phyloP scores from a whole-genome alignment of 257 asterid genomes.

The Solanum lycopersicoides region DNA sequence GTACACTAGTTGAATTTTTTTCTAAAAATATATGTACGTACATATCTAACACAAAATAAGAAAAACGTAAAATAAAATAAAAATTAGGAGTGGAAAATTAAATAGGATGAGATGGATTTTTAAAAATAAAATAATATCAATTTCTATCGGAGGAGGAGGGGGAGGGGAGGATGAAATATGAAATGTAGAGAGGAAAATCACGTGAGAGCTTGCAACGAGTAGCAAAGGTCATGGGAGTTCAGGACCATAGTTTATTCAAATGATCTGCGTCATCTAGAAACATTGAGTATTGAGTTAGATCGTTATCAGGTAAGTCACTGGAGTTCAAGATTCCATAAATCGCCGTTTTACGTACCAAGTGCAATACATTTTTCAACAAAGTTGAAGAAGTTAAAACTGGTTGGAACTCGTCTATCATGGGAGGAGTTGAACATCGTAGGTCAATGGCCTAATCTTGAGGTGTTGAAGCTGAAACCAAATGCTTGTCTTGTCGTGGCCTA shows the following conservation, averaged over 20 bases:
- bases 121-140: too few species aligned
- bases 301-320: not conserved
- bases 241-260: too few species aligned
- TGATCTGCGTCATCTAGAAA: not conserved
- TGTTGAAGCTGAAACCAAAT: not conserved
- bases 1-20: too few species aligned
- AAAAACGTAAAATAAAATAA: too few species aligned
- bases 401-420: not conserved
- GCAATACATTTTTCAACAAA: slow-evolving; percentile 7
- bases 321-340: not conserved
- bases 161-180: too few species aligned
- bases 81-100: too few species aligned
- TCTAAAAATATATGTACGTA: too few species aligned
- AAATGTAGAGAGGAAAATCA: not conserved
- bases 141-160: too few species aligned
- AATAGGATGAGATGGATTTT: too few species aligned
- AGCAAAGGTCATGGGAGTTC: not conserved
- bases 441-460: not conserved
- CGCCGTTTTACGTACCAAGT: not conserved
- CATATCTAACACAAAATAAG: too few species aligned
- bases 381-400: not conserved
- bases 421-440: not conserved
- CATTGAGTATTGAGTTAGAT: not conserved
- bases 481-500: not conserved
- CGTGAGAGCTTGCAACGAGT: not conserved